These are phyloP conservation scores for Ustilago loliicola DNA, from an alignment of 1,284 basidiomycete species.

Conservation along the genomic window DNA sequence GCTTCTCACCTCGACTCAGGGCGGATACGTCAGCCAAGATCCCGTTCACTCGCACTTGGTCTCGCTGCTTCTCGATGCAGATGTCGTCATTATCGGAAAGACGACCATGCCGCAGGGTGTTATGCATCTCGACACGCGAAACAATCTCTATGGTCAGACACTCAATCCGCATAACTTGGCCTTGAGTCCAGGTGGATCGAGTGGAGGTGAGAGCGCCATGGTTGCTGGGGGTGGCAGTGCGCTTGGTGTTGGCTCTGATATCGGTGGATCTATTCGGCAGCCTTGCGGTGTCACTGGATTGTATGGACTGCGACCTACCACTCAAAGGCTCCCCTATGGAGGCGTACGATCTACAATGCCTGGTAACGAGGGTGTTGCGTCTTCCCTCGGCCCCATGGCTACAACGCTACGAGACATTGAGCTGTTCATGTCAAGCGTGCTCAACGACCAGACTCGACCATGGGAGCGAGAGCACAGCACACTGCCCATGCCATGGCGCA, in stretches of 20 bases:
- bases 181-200: constrained; percentile 53
- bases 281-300: constrained; percentile 43
- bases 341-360: constrained; percentile 50
- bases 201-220: constrained; percentile 55
- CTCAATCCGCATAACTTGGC: constrained; percentile 54
- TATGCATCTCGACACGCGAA: constrained; percentile 59
- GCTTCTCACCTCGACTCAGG: constrained; percentile 28
- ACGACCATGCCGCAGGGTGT: constrained; percentile 60
- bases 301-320: constrained; percentile 51
- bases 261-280: constrained; percentile 54
- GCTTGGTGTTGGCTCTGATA: constrained; percentile 49
- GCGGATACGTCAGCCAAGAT: constrained; percentile 30
- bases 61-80: constrained; percentile 28
- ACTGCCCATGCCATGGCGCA: constrained; percentile 36
- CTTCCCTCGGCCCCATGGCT: constrained; percentile 45
- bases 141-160: constrained; percentile 56
- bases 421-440: constrained; percentile 45
- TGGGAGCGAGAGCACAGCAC: constrained; percentile 35
- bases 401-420: constrained; percentile 40
- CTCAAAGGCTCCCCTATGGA: constrained; percentile 36
- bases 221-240: constrained; percentile 37
- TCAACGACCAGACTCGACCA: constrained; percentile 36
- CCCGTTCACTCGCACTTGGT: constrained; percentile 35
- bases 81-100: constrained; percentile 54
- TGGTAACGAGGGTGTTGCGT: constrained; percentile 45